phyloP scores from a whole-genome alignment of 805 yeast genomes.

The Candida jianshihensis region DNA sequence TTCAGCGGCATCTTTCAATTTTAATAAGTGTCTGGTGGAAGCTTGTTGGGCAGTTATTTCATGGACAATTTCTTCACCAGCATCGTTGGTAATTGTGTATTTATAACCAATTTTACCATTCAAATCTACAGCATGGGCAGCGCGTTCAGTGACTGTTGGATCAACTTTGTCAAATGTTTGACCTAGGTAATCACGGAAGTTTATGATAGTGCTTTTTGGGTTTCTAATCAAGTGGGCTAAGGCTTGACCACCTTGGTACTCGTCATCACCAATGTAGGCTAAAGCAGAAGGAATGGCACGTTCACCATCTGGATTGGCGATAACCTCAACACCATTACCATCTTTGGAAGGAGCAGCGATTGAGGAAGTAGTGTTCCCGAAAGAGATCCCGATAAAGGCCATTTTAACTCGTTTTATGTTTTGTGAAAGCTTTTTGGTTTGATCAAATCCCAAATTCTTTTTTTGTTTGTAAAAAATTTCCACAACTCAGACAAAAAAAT shows the following conservation, averaged over 20 bases:
- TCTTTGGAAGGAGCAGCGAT: constrained; percentile 82
- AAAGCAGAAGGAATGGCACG: constrained; percentile 91
- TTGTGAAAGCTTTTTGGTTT: too few relatives aligned
- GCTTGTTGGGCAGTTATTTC: constrained; percentile 68
- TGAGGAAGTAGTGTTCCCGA: constrained; percentile 94
- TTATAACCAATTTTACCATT: constrained; percentile 67
- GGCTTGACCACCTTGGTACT: constrained; percentile 97
- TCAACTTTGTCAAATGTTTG: constrained; percentile 64
- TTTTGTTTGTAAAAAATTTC: too few relatives aligned
- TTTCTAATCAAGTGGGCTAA: constrained; percentile 87
- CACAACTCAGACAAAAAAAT: too few relatives aligned
- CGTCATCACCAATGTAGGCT: constrained; percentile 89
- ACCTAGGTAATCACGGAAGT: constrained; percentile 92
- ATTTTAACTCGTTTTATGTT: constrained; percentile 14
- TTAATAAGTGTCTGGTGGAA: constrained; percentile 74
- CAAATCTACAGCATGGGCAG: constrained; percentile 61
- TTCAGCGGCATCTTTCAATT: constrained; percentile 81
- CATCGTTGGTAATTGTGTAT: constrained; percentile 28
- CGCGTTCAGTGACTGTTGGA: constrained; percentile 51
- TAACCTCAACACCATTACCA: constrained; percentile 84
- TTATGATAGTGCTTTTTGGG: constrained; percentile 76
- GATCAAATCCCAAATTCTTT: too few relatives aligned
- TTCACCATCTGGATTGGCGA: constrained; percentile 99
- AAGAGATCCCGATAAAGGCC: constrained; percentile 83
- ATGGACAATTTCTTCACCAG: constrained; percentile 42